Percentiles rank a stretch among this genome's conserved stretches.
phyloP scores from a whole-genome alignment of 306 rosid species.

The Gastrolobium bilobum region DNA sequence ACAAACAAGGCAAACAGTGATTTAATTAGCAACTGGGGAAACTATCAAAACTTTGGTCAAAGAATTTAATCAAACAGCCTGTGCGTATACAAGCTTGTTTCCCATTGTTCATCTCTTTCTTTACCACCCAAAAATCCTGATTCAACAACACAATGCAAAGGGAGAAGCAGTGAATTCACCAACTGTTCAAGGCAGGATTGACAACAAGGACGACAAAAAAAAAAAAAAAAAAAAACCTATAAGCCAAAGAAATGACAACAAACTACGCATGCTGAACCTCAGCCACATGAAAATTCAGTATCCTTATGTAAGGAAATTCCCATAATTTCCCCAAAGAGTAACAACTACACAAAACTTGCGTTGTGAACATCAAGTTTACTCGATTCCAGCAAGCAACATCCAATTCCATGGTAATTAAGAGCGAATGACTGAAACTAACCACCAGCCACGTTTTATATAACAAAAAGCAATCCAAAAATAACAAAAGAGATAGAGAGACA shows the following conservation, averaged over 20 bases:
- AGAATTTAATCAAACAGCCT: conserved; percentile 30
- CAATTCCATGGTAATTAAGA: conserved; percentile 33
- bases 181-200: conserved; percentile 3
- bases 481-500: not conserved
- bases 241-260: not conserved
- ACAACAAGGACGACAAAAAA: not conserved
- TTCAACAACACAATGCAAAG: conserved; percentile 23
- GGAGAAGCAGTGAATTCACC: conserved; percentile 31
- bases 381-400: conserved; percentile 14
- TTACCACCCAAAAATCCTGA: conserved; percentile 11
- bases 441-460: not conserved
- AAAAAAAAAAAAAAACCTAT: not conserved
- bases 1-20: conserved; percentile 17
- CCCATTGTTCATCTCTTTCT: conserved; percentile 2
- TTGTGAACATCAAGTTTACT: conserved; percentile 18
- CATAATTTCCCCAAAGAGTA: not conserved
- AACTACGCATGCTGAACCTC: not conserved
- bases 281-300: conserved; percentile 23
- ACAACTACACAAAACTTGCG: not conserved
- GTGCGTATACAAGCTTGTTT: not conserved
- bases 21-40: conserved; percentile 15
- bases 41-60: conserved; percentile 8
- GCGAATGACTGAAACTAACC: conserved; percentile 31
- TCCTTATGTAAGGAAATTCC: not conserved
- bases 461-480: conserved; percentile 24